Conservation (phyloP, 140 eudicot species). For the Senecio squalidus region DNA sequence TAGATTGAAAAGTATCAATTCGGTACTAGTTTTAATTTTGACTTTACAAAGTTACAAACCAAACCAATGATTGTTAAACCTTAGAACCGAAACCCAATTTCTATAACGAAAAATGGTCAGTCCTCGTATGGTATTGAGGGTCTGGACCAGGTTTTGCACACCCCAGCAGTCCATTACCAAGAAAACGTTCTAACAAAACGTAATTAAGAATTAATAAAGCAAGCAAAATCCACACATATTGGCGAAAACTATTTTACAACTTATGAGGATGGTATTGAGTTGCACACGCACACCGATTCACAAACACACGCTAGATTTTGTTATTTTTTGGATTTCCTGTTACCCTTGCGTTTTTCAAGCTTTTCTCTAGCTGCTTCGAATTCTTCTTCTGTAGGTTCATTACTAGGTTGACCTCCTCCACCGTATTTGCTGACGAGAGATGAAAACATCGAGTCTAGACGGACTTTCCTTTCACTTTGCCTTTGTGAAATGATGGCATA, state of each 20-base stretch:
- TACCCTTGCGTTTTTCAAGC: constrained; percentile 43
- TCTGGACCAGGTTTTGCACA: no score
- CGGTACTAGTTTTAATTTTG: no score
- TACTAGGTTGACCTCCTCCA: constrained; percentile 40
- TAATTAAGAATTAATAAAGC: neutral
- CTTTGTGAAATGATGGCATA: constrained; percentile 57
- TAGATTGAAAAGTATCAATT: no score
- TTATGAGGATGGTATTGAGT: neutral
- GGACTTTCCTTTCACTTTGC: constrained; percentile 57
- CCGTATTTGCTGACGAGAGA: constrained; percentile 64
- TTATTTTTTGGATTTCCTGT: constrained; percentile 31
- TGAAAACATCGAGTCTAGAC: constrained; percentile 64
- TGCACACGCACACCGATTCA: neutral
- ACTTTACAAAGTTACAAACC: no score
- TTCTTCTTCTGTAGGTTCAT: constrained; percentile 84
- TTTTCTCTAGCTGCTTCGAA: constrained; percentile 67
- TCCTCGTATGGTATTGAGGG: no score
- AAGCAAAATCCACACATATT: neutral
- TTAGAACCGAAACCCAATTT: no score
- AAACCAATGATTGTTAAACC: no score
- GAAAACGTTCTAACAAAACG: neutral
- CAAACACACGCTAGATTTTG: neutral
- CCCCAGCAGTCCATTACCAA: no score
- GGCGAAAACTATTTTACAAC: neutral
- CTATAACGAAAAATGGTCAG: no score